Conservation (phyloP, 2,329 filamentous ascomycete species). For the Colletotrichum orbiculare region DNA sequence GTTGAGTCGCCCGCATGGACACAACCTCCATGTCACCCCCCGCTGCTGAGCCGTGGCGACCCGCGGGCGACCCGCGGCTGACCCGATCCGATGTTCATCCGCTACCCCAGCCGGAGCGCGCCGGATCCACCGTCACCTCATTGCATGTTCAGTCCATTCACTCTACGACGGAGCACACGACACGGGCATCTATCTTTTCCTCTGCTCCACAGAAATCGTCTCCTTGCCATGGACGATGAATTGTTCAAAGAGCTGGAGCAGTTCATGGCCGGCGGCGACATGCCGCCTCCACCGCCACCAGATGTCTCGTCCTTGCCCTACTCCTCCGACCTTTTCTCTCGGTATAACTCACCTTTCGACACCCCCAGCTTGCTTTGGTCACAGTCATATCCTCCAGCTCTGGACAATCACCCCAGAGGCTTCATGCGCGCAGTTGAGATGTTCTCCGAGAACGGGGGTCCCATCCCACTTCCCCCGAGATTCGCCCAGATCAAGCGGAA, state of each 20-base stretch:
- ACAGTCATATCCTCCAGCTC: constrained; percentile 34
- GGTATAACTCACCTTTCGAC: constrained; percentile 34
- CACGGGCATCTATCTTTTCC: constrained; percentile 9
- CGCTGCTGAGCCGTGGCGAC: constrained; percentile 19
- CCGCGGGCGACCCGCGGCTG: constrained; percentile 30
- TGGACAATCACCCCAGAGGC: constrained; percentile 34
- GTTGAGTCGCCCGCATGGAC: background rate
- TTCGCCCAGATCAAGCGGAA: constrained; percentile 67
- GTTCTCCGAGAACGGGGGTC: constrained; percentile 35
- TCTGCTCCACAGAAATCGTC: background rate
- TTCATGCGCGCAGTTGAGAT: constrained; percentile 35
- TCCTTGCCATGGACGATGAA: constrained; percentile 20
- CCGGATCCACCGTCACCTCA: constrained; percentile 18
- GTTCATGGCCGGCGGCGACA: constrained; percentile 15
- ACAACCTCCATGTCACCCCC: no score
- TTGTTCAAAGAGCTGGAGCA: constrained; percentile 14
- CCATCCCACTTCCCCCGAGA: constrained; percentile 66
- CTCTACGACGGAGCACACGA: constrained; percentile 13
- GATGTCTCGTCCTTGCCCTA: constrained; percentile 20
- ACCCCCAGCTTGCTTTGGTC: constrained; percentile 38
- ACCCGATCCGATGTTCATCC: constrained; percentile 27
- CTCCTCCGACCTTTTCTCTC: constrained; percentile 26
- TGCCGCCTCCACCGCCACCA: constrained; percentile 23
- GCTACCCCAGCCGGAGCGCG: constrained; percentile 21
- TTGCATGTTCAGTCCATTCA: constrained; percentile 28